Evolutionary conservation across 495 filamentous ascomycete genomes (phyloP).

Genomic region (Chlorociboria aeruginascens): DNA sequence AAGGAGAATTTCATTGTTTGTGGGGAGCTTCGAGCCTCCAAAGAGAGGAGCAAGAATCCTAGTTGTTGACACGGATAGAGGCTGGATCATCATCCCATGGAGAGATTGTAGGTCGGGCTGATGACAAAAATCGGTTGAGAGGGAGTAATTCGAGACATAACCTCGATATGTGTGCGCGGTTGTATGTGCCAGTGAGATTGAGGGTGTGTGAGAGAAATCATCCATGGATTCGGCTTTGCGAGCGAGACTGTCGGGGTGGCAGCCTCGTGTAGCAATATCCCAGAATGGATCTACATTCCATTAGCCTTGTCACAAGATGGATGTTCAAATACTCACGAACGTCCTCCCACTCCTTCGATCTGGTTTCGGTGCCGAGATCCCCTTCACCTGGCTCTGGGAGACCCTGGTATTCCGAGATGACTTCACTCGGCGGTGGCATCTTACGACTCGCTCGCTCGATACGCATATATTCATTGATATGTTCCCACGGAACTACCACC

Average conservation of each 20-base stretch:
- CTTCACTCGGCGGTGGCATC: conserved; percentile 23
- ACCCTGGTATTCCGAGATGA: conserved; percentile 8
- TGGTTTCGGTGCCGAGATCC: conserved; percentile 5
- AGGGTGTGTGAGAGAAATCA: conserved; percentile 23
- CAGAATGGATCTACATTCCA: conserved; percentile 33
- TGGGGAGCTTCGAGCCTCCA: conserved; percentile 60
- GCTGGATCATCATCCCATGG: conserved; percentile 61
- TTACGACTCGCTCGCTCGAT: conserved; percentile 37
- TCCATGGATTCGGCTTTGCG: conserved; percentile 30
- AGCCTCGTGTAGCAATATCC: conserved; percentile 47
- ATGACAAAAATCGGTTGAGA: conserved; percentile 52
- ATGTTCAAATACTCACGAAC: conserved; percentile 8
- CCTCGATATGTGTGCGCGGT: conserved; percentile 37
- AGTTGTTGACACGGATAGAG: conserved; percentile 43
- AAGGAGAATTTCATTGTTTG: conserved; percentile 74
- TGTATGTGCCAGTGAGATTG: conserved; percentile 26
- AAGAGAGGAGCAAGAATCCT: conserved; percentile 57
- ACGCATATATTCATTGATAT: conserved; percentile 43
- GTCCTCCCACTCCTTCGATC: conserved; percentile 7
- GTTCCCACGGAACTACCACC: conserved; percentile 53
- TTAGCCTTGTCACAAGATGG: conserved; percentile 1
- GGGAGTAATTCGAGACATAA: conserved; percentile 53
- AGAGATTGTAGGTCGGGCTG: conserved; percentile 42
- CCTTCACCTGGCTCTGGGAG: background rate
- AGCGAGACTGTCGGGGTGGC: conserved; percentile 46